phyloP scores from a whole-genome alignment of 1,284 basidiomycete genomes.

The Papiliotrema laurentii region DNA sequence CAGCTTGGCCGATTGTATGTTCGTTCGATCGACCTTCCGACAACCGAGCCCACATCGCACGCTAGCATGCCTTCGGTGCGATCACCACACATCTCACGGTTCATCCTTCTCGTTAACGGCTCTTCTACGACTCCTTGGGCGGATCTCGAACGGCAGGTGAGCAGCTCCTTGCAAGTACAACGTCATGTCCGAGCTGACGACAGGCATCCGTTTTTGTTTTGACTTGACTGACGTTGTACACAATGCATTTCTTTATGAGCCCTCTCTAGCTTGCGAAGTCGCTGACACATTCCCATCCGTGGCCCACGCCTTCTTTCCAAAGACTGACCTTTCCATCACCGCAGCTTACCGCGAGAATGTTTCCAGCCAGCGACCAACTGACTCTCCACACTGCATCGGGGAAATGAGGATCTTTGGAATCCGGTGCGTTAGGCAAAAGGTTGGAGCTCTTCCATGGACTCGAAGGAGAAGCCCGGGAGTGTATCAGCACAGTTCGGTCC shows the following conservation, averaged over 20 bases:
- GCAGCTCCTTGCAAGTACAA: background rate
- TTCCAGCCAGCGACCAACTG: slow-evolving; percentile 54
- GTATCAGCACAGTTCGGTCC: slow-evolving; percentile 90
- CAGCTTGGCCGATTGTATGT: slow-evolving; percentile 28
- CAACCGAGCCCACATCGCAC: slow-evolving; percentile 9
- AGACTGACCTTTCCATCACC: slow-evolving; percentile 96
- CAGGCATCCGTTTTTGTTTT: background rate
- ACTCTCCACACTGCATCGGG: slow-evolving; percentile 70
- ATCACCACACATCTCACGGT: slow-evolving; percentile 7
- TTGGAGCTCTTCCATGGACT: slow-evolving; percentile 80
- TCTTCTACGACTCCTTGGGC: slow-evolving; percentile 24
- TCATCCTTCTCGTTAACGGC: slow-evolving; percentile 32
- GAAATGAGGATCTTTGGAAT: slow-evolving; percentile 63
- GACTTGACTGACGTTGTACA: background rate
- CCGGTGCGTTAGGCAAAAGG: slow-evolving; percentile 64
- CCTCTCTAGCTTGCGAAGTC: slow-evolving; percentile 72
- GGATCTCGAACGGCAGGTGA: slow-evolving; percentile 20
- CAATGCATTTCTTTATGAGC: background rate
- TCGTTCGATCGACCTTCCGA: slow-evolving; percentile 16
- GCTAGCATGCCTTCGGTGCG: slow-evolving; percentile 12
- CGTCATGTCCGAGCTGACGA: background rate
- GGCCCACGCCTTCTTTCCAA: slow-evolving; percentile 98
- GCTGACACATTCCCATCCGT: slow-evolving; percentile 93
- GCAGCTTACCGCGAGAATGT: slow-evolving; percentile 93
- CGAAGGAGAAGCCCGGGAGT: slow-evolving; percentile 78